A percentile compares a stretch with the other conserved stretches of the same genome.
These are phyloP conservation scores for Leptographium lundbergii DNA, from an alignment of 2,329 filamentous ascomycete genomes.

Conservation along the genomic window DNA sequence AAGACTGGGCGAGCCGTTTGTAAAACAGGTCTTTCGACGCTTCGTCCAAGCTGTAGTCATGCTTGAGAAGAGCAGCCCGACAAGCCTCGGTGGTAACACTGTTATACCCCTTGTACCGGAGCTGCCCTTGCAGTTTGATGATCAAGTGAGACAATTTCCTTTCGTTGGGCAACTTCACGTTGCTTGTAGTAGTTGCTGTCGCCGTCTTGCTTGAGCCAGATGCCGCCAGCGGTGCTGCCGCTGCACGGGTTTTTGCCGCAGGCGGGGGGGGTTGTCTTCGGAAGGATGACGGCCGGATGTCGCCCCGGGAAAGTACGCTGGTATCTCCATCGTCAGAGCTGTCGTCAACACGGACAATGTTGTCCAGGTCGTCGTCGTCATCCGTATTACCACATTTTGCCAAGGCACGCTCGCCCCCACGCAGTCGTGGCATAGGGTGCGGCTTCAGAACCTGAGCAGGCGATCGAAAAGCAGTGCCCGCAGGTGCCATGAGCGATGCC, in stretches of 20 bases:
- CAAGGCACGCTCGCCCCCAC: neutral
- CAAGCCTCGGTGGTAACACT: neutral
- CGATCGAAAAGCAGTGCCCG: constrained; percentile 57
- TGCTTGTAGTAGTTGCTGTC: neutral
- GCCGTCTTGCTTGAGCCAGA: neutral
- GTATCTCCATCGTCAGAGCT: constrained; percentile 37
- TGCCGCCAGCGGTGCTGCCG: neutral
- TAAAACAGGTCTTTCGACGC: constrained; percentile 8
- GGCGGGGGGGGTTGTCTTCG: constrained; percentile 18
- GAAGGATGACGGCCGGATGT: constrained; percentile 50
- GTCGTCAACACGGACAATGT: constrained; percentile 34
- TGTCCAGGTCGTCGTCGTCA: constrained; percentile 14
- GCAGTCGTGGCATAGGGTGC: neutral
- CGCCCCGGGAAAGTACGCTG: constrained; percentile 39
- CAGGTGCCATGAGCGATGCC: constrained; percentile 57
- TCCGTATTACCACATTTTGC: neutral
- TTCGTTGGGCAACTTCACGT: constrained; percentile 6
- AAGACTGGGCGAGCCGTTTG: neutral
- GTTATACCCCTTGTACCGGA: constrained; percentile 5
- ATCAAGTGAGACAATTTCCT: constrained; percentile 5
- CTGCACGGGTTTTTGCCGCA: neutral
- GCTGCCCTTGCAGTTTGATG: constrained; percentile 3
- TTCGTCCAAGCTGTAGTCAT: constrained; percentile 7
- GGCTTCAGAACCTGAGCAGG: constrained; percentile 16
- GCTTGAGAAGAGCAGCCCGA: constrained; percentile 4